phyloP scores from a whole-genome alignment of 805 yeast species.

The Cyberlindnera maritima region DNA sequence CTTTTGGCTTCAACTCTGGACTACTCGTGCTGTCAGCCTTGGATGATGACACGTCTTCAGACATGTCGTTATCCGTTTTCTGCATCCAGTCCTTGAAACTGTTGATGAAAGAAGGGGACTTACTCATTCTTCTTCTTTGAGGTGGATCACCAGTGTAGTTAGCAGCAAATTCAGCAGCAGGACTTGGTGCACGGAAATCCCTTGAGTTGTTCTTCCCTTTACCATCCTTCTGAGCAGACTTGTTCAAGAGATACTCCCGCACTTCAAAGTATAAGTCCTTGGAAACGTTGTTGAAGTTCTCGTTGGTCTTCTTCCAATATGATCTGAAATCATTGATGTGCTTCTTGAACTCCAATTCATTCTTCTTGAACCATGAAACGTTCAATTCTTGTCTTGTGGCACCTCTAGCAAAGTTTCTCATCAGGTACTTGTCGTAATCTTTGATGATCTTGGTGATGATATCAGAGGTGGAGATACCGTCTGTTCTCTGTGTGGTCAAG shows the following conservation, averaged over 20 bases:
- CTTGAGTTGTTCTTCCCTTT: slow-evolving; percentile 16
- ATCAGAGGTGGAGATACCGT: slow-evolving; percentile 93
- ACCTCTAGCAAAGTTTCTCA: slow-evolving; percentile 97
- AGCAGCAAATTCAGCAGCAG: slow-evolving; percentile 38
- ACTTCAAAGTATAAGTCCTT: slow-evolving; percentile 84
- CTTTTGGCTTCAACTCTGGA: slow-evolving; percentile 9
- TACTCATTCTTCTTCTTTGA: slow-evolving; percentile 9
- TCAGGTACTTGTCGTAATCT: slow-evolving; percentile 93
- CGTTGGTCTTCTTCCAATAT: slow-evolving; percentile 76
- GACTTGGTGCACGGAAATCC: slow-evolving; percentile 7
- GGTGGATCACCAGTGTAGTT: slow-evolving; percentile 60
- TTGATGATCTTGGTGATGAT: slow-evolving; percentile 92
- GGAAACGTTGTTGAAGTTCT: slow-evolving; percentile 65
- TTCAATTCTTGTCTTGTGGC: slow-evolving; percentile 95
- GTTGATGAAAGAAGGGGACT: slow-evolving; percentile 29
- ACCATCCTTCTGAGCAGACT: slow-evolving; percentile 28
- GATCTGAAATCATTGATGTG: slow-evolving; percentile 85
- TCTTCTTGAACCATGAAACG: slow-evolving; percentile 96
- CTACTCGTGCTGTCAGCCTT: slow-evolving; percentile 11
- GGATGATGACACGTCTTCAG: slow-evolving; percentile 10
- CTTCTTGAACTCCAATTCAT: slow-evolving; percentile 90
- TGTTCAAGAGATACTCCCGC: slow-evolving; percentile 62
- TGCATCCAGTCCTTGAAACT: slow-evolving; percentile 35
- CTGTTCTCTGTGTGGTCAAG: slow-evolving; percentile 92
- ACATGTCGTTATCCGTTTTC: slow-evolving; percentile 24